Conservation (phyloP, 805 yeast genomes). For the Limtongozyma cylindracea region DNA sequence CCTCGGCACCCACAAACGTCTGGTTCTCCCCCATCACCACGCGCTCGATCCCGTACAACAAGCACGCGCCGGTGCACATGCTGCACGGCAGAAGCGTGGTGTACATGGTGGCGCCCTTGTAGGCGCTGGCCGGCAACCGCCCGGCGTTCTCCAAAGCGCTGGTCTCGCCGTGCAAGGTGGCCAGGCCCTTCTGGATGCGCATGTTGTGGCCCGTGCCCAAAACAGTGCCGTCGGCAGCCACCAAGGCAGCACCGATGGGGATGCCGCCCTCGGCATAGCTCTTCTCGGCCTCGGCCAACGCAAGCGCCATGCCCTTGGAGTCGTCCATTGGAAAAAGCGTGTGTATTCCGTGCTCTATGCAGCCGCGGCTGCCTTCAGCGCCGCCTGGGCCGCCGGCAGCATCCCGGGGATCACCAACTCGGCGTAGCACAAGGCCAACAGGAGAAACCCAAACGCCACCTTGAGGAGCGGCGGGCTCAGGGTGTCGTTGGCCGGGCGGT, state of each 20-base stretch:
- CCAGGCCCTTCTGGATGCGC: constrained; percentile 66
- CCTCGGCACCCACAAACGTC: constrained; percentile 70
- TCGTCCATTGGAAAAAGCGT: constrained; percentile 46
- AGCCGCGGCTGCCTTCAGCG: too few species aligned
- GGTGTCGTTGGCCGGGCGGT: constrained; percentile 6
- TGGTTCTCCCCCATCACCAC: constrained; percentile 78
- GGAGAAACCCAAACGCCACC: constrained; percentile 16
- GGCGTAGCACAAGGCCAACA: constrained; percentile 26
- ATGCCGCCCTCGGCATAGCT: constrained; percentile 72
- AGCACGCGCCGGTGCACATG: constrained; percentile 88
- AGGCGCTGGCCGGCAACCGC: constrained; percentile 52
- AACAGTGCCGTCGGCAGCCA: constrained; percentile 52
- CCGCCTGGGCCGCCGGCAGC: too few species aligned
- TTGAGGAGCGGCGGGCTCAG: constrained; percentile 22
- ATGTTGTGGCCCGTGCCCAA: constrained; percentile 79
- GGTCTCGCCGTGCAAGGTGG: constrained; percentile 84
- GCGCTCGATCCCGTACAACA: constrained; percentile 70
- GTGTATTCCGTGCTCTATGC: too few species aligned
- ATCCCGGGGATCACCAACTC: constrained; percentile 21
- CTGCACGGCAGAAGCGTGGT: constrained; percentile 84
- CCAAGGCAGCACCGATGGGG: constrained; percentile 63
- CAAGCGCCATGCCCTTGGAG: constrained; percentile 35
- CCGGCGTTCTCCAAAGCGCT: constrained; percentile 81
- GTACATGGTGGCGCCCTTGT: constrained; percentile 73
- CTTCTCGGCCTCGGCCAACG: constrained; percentile 43